Conservation (phyloP, 1,284 basidiomycete species). For the Puccinia horiana region DNA sequence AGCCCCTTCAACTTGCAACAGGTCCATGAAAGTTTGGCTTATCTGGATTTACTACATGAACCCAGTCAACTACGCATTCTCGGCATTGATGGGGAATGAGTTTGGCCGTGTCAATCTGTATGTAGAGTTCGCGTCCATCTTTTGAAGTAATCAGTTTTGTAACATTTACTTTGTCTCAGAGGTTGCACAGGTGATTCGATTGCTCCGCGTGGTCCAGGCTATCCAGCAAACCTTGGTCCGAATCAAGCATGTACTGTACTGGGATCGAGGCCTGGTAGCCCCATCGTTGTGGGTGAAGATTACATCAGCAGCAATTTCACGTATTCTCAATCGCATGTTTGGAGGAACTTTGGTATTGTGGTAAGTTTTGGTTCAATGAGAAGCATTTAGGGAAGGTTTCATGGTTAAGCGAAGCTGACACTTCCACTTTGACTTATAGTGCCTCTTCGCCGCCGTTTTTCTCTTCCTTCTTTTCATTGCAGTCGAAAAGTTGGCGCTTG, state of each 20-base stretch:
- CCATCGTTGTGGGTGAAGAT: slow-evolving; percentile 57
- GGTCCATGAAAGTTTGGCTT: slow-evolving; percentile 32
- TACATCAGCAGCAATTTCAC: slow-evolving; percentile 68
- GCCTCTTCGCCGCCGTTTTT: slow-evolving; percentile 24
- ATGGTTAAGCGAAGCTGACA: neutral
- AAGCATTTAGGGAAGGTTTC: neutral
- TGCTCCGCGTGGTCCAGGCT: slow-evolving; percentile 59
- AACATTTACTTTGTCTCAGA: slow-evolving; percentile 50
- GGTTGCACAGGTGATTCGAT: slow-evolving; percentile 54
- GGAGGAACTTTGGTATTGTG: slow-evolving; percentile 41
- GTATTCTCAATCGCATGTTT: slow-evolving; percentile 12
- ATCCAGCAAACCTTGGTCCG: slow-evolving; percentile 55
- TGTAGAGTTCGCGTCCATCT: slow-evolving; percentile 51
- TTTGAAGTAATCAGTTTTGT: neutral
- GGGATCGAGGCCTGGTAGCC: slow-evolving; percentile 59
- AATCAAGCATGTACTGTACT: slow-evolving; percentile 60
- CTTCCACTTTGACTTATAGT: slow-evolving; percentile 8
- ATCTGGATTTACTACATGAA: slow-evolving; percentile 64
- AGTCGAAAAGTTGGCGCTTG: slow-evolving; percentile 32
- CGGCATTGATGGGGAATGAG: slow-evolving; percentile 78
- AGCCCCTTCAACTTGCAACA: neutral
- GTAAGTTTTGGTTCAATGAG: neutral
- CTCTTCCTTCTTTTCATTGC: slow-evolving; percentile 10
- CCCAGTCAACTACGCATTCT: slow-evolving; percentile 72
- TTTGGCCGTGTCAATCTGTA: slow-evolving; percentile 67